A percentile compares a stretch with the other conserved stretches of the same genome.
phyloP scores from a whole-genome alignment of 495 filamentous ascomycete genomes.

The Jackrogersella multiformis region DNA sequence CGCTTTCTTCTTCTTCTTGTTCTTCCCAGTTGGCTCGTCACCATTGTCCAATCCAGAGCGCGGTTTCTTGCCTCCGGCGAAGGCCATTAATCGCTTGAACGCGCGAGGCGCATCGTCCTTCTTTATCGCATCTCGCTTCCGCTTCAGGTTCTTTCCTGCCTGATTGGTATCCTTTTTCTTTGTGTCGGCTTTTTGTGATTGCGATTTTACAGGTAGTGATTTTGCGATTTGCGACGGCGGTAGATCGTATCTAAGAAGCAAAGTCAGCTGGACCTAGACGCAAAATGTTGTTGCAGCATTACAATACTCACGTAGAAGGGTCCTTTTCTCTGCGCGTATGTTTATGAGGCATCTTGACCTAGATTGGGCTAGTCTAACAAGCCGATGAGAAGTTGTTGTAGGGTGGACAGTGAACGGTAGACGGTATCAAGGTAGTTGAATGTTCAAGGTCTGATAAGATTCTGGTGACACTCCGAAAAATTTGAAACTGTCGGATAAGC shows the following conservation, averaged over 20 bases:
- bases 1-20: conserved; percentile 63
- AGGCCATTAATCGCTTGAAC: conserved; percentile 83
- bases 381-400: neutral
- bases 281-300: neutral
- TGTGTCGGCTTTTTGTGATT: conserved; percentile 44
- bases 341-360: conserved; percentile 80
- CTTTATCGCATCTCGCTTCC: conserved; percentile 57
- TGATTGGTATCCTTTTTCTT: conserved; percentile 40
- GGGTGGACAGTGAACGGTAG: too few relatives aligned
- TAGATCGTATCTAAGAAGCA: conserved; percentile 69
- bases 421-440: too few relatives aligned
- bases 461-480: neutral
- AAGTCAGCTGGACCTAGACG: conserved; percentile 42
- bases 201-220: conserved; percentile 67
- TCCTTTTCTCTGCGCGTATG: conserved; percentile 72
- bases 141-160: conserved; percentile 53
- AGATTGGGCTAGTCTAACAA: neutral
- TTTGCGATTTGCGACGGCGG: conserved; percentile 75
- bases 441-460: conserved; percentile 6
- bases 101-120: conserved; percentile 86
- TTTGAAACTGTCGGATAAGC: conserved; percentile 3
- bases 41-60: conserved; percentile 77
- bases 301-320: conserved; percentile 49
- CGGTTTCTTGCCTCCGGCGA: conserved; percentile 63
- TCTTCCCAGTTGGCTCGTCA: conserved; percentile 53